Percentiles rank a stretch among this genome's conserved stretches.
phyloP scores from a whole-genome alignment of 176 grass and related monocot species.

The Phoenix roebelenii region DNA sequence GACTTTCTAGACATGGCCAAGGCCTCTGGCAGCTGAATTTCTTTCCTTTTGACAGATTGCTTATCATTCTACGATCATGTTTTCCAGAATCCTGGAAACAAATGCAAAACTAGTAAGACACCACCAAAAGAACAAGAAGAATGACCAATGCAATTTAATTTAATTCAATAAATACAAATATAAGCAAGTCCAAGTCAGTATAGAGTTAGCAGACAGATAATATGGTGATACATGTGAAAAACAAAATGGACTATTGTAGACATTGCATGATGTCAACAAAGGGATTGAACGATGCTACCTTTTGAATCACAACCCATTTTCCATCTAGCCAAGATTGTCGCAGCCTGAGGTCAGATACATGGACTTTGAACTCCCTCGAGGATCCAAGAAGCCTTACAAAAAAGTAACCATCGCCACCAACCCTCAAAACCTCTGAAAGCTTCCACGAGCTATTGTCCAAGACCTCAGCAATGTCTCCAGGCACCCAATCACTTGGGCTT shows the following conservation, averaged over 20 bases:
- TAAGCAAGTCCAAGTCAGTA: too few species aligned
- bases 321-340: constrained; percentile 54
- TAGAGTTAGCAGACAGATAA: too few species aligned
- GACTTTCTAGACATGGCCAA: neutral
- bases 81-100: constrained; percentile 43
- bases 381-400: constrained; percentile 50
- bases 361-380: constrained; percentile 39
- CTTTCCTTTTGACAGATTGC: constrained; percentile 25
- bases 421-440: constrained; percentile 35
- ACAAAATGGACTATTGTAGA: too few species aligned
- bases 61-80: constrained; percentile 17
- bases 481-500: constrained; percentile 19
- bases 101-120: constrained; percentile 13
- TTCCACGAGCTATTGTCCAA: constrained; percentile 69
- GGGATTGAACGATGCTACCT: constrained; percentile 24
- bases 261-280: too few species aligned
- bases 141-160: too few species aligned
- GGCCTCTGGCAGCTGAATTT: constrained; percentile 12
- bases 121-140: constrained; percentile 2
- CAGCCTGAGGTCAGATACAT: constrained; percentile 35
- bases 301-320: constrained; percentile 55
- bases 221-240: too few species aligned
- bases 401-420: constrained; percentile 35
- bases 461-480: constrained; percentile 46
- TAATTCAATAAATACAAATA: too few species aligned